Percentiles rank a stretch among this genome's conserved stretches.
These are phyloP conservation scores for Podaxis sp. DNA, from an alignment of 768 basidiomycete species.

Conservation along the genomic window DNA sequence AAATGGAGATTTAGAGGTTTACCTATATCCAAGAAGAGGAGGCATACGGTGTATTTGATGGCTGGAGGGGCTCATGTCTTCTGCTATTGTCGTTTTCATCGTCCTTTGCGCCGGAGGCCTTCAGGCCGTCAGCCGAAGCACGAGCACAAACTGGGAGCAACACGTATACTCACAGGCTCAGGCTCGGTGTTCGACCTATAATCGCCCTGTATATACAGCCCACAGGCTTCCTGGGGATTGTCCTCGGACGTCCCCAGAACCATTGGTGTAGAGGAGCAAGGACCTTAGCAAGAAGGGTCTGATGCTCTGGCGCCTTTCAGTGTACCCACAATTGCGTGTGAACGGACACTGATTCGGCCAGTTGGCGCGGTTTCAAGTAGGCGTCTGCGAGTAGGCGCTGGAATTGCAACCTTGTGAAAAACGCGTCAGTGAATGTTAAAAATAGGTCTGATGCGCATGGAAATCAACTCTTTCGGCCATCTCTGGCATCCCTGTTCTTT, in stretches of 20 bases:
- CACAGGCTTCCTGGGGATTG: neutral
- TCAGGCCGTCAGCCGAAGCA: neutral
- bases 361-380: neutral
- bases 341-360: neutral
- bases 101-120: neutral
- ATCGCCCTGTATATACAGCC: neutral
- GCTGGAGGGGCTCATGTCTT: neutral
- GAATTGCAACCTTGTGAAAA: too few species aligned
- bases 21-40: neutral
- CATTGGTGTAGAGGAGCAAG: constrained; percentile 13
- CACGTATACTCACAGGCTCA: neutral
- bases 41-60: neutral
- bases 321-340: neutral
- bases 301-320: neutral
- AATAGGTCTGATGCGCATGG: too few species aligned
- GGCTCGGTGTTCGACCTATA: neutral
- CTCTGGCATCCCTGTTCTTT: too few species aligned
- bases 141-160: neutral
- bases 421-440: too few species aligned
- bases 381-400: neutral
- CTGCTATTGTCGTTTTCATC: neutral
- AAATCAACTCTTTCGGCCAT: too few species aligned
- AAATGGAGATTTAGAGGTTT: too few species aligned
- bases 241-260: neutral
- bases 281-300: neutral